These are phyloP conservation scores for Clonostachys rhizophaga DNA, from an alignment of 2,329 filamentous ascomycete genomes.

Conservation along the genomic window DNA sequence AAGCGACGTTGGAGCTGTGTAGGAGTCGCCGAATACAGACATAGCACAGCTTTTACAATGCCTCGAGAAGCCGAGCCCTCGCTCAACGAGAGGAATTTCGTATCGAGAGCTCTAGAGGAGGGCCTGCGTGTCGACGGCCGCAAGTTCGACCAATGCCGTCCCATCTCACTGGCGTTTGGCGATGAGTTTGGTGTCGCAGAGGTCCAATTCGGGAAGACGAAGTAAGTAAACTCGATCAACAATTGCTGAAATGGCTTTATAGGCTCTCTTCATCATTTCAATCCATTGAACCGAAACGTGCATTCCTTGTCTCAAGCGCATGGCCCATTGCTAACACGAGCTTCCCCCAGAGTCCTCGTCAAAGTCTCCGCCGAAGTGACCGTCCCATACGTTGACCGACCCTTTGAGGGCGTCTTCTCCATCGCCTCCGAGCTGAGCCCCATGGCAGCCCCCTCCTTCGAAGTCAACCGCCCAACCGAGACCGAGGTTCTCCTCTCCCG, in stretches of 20 bases:
- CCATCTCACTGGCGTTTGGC: slow-evolving; percentile 74
- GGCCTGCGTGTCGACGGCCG: slow-evolving; percentile 82
- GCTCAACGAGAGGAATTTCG: slow-evolving; percentile 81
- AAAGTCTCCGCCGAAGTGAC: slow-evolving; percentile 87
- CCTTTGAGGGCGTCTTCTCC: slow-evolving; percentile 92
- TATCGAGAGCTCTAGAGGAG: slow-evolving; percentile 76
- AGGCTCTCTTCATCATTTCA: not conserved
- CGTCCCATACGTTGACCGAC: slow-evolving; percentile 79
- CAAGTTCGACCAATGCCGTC: slow-evolving; percentile 72
- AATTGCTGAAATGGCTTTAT: too few relatives aligned
- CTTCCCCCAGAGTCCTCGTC: slow-evolving; percentile 62
- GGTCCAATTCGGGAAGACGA: slow-evolving; percentile 84
- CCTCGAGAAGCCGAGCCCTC: slow-evolving; percentile 90
- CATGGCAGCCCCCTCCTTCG: slow-evolving; percentile 87
- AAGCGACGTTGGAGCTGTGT: too few relatives aligned
- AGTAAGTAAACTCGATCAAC: slow-evolving; percentile 42
- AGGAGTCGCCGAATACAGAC: too few relatives aligned
- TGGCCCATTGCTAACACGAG: slow-evolving; percentile 1
- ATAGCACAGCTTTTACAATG: slow-evolving; percentile 49
- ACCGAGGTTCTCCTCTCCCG: slow-evolving; percentile 82
- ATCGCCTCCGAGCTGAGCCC: slow-evolving; percentile 88
- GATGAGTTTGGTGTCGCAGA: slow-evolving; percentile 89
- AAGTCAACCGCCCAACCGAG: slow-evolving; percentile 78
- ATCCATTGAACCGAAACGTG: not conserved
- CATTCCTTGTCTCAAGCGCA: too few relatives aligned